Conservation (phyloP, 805 yeast species). For the Wickerhamiella australiensis region DNA sequence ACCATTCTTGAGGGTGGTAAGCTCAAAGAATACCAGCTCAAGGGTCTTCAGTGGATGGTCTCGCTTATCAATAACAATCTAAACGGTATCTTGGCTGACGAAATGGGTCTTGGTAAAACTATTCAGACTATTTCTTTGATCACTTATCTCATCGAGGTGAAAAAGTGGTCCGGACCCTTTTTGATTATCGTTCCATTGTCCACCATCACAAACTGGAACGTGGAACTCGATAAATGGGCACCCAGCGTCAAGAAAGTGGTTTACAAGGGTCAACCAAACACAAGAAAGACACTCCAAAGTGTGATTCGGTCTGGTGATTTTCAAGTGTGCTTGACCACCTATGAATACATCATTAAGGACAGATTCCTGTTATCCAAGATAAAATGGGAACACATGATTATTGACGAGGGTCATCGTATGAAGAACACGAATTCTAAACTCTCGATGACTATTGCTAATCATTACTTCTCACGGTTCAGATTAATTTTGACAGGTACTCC, state of each 20-base stretch:
- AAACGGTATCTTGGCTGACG: constrained; percentile 95
- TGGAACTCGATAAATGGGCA: constrained; percentile 97
- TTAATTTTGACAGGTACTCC: constrained; percentile 96
- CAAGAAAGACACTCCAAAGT: constrained; percentile 63
- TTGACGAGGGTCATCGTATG: constrained; percentile 98
- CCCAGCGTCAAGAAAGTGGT: constrained; percentile 71
- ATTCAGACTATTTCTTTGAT: constrained; percentile 84
- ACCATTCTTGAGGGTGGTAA: constrained; percentile 77
- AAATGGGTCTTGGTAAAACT: constrained; percentile 97
- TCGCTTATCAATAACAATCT: constrained; percentile 84
- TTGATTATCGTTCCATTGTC: constrained; percentile 90
- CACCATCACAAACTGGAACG: constrained; percentile 88
- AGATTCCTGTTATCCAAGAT: constrained; percentile 64
- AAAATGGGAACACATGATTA: constrained; percentile 94
- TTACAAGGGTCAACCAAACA: constrained; percentile 85
- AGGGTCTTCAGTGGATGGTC: constrained; percentile 98
- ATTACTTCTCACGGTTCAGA: constrained; percentile 74
- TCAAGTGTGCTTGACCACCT: constrained; percentile 83
- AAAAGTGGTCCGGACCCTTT: constrained; percentile 71
- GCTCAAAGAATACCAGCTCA: constrained; percentile 82
- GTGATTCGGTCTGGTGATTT: constrained; percentile 68
- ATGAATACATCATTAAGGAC: constrained; percentile 88
- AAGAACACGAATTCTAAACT: constrained; percentile 83
- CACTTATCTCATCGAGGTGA: constrained; percentile 67
- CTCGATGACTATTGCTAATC: constrained; percentile 69